Percentiles rank a stretch among this genome's conserved stretches.
Conservation (phyloP, 148 eudicot genomes). For the Silene uniflora region DNA sequence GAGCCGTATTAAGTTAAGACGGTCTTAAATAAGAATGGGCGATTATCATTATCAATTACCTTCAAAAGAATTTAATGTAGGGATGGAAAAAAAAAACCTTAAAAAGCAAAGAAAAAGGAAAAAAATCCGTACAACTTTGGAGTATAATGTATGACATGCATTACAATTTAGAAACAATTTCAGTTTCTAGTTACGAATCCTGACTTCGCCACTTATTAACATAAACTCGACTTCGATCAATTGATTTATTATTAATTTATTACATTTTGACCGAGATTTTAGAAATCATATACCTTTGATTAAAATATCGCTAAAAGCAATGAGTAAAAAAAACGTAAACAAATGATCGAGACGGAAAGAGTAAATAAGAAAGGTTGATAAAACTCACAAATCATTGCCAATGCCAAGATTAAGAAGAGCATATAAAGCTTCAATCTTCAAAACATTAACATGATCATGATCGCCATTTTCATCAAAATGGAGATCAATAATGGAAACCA, state of each 20-base stretch:
- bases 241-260: too few species aligned
- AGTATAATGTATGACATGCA: not conserved
- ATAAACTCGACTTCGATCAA: not conserved
- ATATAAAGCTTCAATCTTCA: conserved; percentile 59
- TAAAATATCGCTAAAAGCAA: too few species aligned
- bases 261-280: too few species aligned
- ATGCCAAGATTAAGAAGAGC: conserved; percentile 88
- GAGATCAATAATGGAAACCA: conserved; percentile 52
- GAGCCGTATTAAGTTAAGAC: too few species aligned
- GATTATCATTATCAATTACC: not conserved
- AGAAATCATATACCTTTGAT: too few species aligned
- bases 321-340: not conserved
- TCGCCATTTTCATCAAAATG: not conserved
- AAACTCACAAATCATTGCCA: conserved; percentile 66
- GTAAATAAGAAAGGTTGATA: not conserved
- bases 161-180: not conserved
- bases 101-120: not conserved
- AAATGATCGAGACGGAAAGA: not conserved
- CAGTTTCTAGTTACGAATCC: too few species aligned
- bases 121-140: not conserved
- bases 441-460: not conserved
- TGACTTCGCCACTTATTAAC: too few species aligned
- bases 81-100: not conserved
- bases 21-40: too few species aligned
- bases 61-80: not conserved